These are phyloP conservation scores for Ganoderma resinaceum DNA, from an alignment of 1,284 basidiomycete genomes.

Conservation along the genomic window DNA sequence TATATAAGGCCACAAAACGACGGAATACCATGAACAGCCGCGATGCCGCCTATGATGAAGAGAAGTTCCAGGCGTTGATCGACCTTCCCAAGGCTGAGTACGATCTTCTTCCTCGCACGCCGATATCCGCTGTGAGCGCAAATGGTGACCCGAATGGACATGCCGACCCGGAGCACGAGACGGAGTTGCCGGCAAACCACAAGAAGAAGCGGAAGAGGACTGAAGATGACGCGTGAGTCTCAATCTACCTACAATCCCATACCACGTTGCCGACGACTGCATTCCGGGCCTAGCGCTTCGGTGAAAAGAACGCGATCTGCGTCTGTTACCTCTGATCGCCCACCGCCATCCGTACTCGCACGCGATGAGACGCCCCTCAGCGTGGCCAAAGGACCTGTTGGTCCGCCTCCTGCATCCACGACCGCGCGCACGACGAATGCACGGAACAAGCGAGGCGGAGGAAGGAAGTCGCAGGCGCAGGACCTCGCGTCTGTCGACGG, in stretches of 20 bases:
- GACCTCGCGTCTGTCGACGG: slow-evolving; percentile 55
- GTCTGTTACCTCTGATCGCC: slow-evolving; percentile 69
- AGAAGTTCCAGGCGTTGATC: slow-evolving; percentile 77
- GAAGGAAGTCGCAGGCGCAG: slow-evolving; percentile 52
- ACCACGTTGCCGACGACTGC: slow-evolving; percentile 28
- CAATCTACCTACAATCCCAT: slow-evolving; percentile 16
- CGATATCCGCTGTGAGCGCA: slow-evolving; percentile 28
- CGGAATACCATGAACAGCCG: slow-evolving; percentile 98
- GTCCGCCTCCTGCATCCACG: slow-evolving; percentile 39
- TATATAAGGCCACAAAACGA: slow-evolving; percentile 78
- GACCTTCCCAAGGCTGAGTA: slow-evolving; percentile 67
- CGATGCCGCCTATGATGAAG: slow-evolving; percentile 89
- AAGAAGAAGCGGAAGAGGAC: slow-evolving; percentile 78
- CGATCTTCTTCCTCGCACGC: slow-evolving; percentile 42
- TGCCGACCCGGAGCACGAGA: slow-evolving; percentile 52
- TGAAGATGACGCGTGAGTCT: slow-evolving; percentile 72
- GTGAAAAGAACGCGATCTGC: slow-evolving; percentile 77
- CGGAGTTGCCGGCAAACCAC: slow-evolving; percentile 47
- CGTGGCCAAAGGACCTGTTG: slow-evolving; percentile 32
- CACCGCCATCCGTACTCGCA: slow-evolving; percentile 43
- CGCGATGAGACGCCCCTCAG: slow-evolving; percentile 54
- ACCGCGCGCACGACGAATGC: slow-evolving; percentile 40
- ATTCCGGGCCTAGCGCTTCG: slow-evolving; percentile 47
- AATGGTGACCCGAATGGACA: slow-evolving; percentile 35
- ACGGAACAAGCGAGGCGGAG: slow-evolving; percentile 51